Evolutionary conservation across 768 basidiomycete genomes (phyloP).

Genomic region (Leccinum ochraceum): DNA sequence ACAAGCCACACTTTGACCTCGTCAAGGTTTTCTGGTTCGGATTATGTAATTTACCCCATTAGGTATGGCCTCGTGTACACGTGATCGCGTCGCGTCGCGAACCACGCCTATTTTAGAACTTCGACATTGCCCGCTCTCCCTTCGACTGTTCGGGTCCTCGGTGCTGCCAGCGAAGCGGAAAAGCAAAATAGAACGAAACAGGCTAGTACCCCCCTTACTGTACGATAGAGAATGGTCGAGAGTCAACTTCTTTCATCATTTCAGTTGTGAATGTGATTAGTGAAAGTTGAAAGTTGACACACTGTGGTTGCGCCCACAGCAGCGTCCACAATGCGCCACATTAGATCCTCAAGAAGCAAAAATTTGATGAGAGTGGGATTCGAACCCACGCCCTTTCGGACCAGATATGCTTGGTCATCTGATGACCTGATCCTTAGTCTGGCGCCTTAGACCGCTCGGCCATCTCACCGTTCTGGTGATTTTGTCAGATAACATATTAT

Average conservation of each 20-base stretch:
- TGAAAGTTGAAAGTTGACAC: not conserved
- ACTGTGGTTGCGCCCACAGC: not conserved
- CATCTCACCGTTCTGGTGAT: constrained; percentile 37
- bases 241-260: not conserved
- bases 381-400: constrained; percentile 45
- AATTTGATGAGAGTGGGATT: constrained; percentile 39
- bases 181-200: not conserved
- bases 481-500: not conserved
- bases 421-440: constrained; percentile 51
- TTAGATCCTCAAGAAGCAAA: not conserved
- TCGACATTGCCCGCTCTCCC: not conserved
- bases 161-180: not conserved
- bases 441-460: constrained; percentile 66
- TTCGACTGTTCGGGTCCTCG: constrained; percentile 8
- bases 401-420: constrained; percentile 34
- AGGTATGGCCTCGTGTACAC: constrained; percentile 16
- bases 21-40: constrained; percentile 12
- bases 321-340: not conserved
- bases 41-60: constrained; percentile 28
- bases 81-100: constrained; percentile 31
- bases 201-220: not conserved
- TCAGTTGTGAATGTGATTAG: not conserved
- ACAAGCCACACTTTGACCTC: not conserved
- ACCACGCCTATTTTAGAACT: constrained; percentile 1
- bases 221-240: too few relatives aligned